These are phyloP conservation scores for Ambrosiella xylebori DNA, from an alignment of 2,329 filamentous ascomycete species.

Conservation along the genomic window DNA sequence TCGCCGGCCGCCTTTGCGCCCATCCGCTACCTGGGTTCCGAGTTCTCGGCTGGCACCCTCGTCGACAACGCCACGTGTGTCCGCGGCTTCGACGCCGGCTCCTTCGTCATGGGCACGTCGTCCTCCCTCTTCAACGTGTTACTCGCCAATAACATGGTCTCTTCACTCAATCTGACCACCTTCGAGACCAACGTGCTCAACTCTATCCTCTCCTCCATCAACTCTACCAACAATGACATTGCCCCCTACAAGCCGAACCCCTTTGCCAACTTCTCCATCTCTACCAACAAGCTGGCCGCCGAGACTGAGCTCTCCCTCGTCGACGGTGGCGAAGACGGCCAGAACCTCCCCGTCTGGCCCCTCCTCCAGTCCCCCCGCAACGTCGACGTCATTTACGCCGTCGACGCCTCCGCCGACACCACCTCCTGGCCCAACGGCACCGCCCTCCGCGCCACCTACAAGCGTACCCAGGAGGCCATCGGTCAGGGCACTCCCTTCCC, in stretches of 20 bases:
- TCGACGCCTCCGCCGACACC: conserved; percentile 48
- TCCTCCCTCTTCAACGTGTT: conserved; percentile 69
- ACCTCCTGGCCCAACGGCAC: conserved; percentile 43
- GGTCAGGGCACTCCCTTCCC: conserved; percentile 41
- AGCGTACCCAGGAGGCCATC: conserved; percentile 30
- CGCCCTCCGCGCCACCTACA: conserved; percentile 39
- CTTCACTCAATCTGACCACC: conserved; percentile 13
- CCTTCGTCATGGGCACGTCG: conserved; percentile 68
- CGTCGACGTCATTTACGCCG: conserved; percentile 46
- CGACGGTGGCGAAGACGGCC: conserved; percentile 62
- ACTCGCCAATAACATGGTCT: conserved; percentile 29
- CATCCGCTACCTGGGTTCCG: conserved; percentile 41
- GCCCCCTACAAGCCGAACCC: conserved; percentile 52
- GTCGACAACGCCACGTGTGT: conserved; percentile 29
- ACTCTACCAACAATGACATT: conserved; percentile 51
- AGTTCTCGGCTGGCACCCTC: conserved; percentile 33
- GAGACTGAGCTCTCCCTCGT: conserved; percentile 48
- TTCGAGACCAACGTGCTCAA: conserved; percentile 26
- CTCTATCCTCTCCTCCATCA: conserved; percentile 37
- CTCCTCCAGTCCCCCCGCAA: conserved; percentile 32
- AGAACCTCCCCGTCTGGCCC: conserved; percentile 64
- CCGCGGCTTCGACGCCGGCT: conserved; percentile 59
- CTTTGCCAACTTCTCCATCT: conserved; percentile 32
- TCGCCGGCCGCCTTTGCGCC: conserved; percentile 42
- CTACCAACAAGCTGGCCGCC: conserved; percentile 27